Base-by-base conservation (phyloP, 2,329 filamentous ascomycete genomes). In the Zopfia rhizophila region DNA sequence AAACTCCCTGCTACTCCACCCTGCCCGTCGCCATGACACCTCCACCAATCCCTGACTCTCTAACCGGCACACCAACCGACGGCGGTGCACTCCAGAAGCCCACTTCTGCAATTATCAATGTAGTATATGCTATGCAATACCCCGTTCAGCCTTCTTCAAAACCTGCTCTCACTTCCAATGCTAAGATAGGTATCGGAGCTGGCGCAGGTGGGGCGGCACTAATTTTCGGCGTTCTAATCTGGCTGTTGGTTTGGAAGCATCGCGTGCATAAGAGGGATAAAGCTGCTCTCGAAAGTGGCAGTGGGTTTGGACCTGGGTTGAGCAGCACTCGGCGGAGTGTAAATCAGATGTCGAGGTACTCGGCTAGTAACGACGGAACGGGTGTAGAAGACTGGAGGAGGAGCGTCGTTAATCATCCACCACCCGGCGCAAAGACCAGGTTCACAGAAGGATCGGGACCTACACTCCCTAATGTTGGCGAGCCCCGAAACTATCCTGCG, bases 121-220 rank as follows among this genome's bases (percentile, higher is more conserved):
- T 54, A 25, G 59, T 60, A 22, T 69, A 63, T 48, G 55, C 62
- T 8, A 60, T 61, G 49, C 56, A 62, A 44, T 70, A 63, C 41
- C 45, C 50, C 8, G 48, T 69, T 28, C 47, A 39, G 13, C 18
- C 28, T 4, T 31, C 42, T 11, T 21, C 51, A 17, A 31, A 46
- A 23, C 21, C 41, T 13, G 38, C 33, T 7, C 40, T 66, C 19
- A 38, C 45, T 28, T 45, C 42, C 5, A 51, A 51, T 31, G 47
- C 55, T 14, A 66, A 62, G 38, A 58, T 58, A 32, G 58, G 61
- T 5, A 55, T 65, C 18, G 57, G 57, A 14, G 44, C 53, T 24
- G 60, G 61, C 16, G 48, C 47, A 10, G 48, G 51, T 17, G 38
- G 33, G 3, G 51, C 38, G 7, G 47, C 48, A 22, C 24, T 54